Evolutionary conservation across 2,329 filamentous ascomycete species (phyloP).

Genomic region (Aspergillus intermedius): DNA sequence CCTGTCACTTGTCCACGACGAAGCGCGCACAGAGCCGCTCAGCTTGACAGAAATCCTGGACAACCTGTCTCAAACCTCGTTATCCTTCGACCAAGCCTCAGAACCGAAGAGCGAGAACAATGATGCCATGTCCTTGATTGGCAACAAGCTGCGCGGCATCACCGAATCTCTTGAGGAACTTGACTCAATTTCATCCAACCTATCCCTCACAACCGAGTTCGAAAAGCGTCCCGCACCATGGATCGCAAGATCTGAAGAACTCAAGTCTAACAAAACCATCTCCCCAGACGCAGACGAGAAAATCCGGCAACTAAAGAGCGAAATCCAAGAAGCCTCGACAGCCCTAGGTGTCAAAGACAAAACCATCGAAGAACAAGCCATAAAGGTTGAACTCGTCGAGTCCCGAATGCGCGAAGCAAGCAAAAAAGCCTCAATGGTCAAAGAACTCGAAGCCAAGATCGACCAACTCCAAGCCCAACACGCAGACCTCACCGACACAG

Average conservation of each 20-base stretch:
- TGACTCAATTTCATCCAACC: constrained; percentile 60
- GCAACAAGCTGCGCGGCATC: constrained; percentile 59
- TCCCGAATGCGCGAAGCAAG: constrained; percentile 77
- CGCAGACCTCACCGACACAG: constrained; percentile 24
- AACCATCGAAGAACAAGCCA: constrained; percentile 73
- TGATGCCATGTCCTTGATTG: constrained; percentile 64
- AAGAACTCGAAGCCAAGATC: constrained; percentile 38
- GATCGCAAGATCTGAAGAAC: constrained; percentile 71
- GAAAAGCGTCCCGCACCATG: constrained; percentile 72
- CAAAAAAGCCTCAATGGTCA: constrained; percentile 57
- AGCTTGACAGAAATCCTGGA: constrained; percentile 61
- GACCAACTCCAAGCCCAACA: constrained; percentile 33
- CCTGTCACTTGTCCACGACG: constrained; percentile 61
- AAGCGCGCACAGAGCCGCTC: constrained; percentile 62
- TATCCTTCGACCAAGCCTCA: constrained; percentile 19
- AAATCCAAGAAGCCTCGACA: constrained; percentile 70
- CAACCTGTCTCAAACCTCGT: constrained; percentile 43
- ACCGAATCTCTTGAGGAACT: constrained; percentile 63
- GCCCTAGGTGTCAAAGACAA: constrained; percentile 68
- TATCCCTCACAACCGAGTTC: constrained; percentile 71
- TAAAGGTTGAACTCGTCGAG: constrained; percentile 89
- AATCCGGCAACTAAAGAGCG: constrained; percentile 69
- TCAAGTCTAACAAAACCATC: constrained; percentile 74
- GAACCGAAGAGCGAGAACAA: constrained; percentile 21
- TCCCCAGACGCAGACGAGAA: constrained; percentile 81